Evolutionary conservation across 257 asterid species (phyloP), one percentile per base, ranked within the genome.

Genomic region (Capsicum pubescens): DNA sequence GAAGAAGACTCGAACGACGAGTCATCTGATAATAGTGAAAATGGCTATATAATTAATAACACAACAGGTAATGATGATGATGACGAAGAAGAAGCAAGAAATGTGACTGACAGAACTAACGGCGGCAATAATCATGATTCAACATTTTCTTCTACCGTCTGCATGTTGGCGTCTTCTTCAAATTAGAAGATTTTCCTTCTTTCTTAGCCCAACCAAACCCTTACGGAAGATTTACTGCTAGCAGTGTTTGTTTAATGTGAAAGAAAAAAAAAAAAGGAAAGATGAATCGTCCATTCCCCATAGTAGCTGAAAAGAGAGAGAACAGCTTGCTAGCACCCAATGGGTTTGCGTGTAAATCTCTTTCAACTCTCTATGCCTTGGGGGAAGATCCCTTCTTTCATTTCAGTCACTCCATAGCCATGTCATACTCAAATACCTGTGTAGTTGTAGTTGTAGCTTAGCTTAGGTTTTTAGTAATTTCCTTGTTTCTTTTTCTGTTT

Each of bases 311-410:
- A 48, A 83, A 48, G 56, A 48, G 83, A 85, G 81, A 81, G 16
- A 67, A 83, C 46, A 79, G 90, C 83, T 82, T 80, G 63, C 44
- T 19, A 66, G n/a, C 83, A 70, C 79, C 91, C 90, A 87, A 91
- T 88, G 87, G 86, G 86, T 67, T 58, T 76, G 81, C 56, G 80
- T 85, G 85, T 89, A 80, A 90, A 85, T 90, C 87, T 80, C 87
- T 46, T 44, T 44, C 78, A 39, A 70, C 79, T 32, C 46, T 6
- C 48, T 32, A 44, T 72, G 35, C 57, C 80, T 74, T 19, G 80
- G 81, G 63, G 44, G 42, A 76, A 26, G 46, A 13, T 14, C 26
- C 14, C 5, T 42, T 39, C 1, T 19, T 66, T 32, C 72, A 19
- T 68, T 68, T 16, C 26, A 39, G 26, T 68, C 61, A 9, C 14